phyloP scores from a whole-genome alignment of 2,329 filamentous ascomycete species.

The Macroventuria anomochaeta region DNA sequence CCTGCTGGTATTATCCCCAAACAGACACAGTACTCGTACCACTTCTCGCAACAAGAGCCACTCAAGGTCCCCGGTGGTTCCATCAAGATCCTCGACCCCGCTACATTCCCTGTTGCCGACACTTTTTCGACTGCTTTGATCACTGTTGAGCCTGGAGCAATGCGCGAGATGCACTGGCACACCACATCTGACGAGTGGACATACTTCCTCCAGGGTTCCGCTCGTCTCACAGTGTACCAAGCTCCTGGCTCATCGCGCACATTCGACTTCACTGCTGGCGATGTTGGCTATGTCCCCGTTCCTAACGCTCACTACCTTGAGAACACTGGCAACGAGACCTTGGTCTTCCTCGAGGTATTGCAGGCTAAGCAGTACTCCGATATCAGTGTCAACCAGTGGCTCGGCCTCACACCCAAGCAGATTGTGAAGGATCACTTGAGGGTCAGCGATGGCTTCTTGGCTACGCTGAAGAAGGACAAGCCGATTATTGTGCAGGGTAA shows the following conservation, averaged over 20 bases:
- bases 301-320: slow-evolving; percentile 66
- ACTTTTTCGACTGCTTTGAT: slow-evolving; percentile 65
- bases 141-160: slow-evolving; percentile 66
- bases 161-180: slow-evolving; percentile 71
- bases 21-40: slow-evolving; percentile 48
- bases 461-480: slow-evolving; percentile 48
- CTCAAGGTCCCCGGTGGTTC: slow-evolving; percentile 62
- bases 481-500: slow-evolving; percentile 50
- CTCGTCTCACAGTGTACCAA: slow-evolving; percentile 62
- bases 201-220: slow-evolving; percentile 64
- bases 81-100: slow-evolving; percentile 66
- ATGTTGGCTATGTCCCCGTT: slow-evolving; percentile 65
- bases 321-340: slow-evolving; percentile 64
- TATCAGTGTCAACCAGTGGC: slow-evolving; percentile 64
- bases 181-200: slow-evolving; percentile 66
- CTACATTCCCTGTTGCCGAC: slow-evolving; percentile 63
- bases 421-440: slow-evolving; percentile 46
- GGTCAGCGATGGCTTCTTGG: slow-evolving; percentile 32
- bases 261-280: slow-evolving; percentile 66
- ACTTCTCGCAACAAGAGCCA: slow-evolving; percentile 57
- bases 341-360: slow-evolving; percentile 67
- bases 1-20: slow-evolving; percentile 42
- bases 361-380: slow-evolving; percentile 61
- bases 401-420: slow-evolving; percentile 57
- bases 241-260: slow-evolving; percentile 60